Evolutionary conservation across 2,329 filamentous ascomycete genomes (phyloP).

Genomic region (Ophiostoma sp.): DNA sequence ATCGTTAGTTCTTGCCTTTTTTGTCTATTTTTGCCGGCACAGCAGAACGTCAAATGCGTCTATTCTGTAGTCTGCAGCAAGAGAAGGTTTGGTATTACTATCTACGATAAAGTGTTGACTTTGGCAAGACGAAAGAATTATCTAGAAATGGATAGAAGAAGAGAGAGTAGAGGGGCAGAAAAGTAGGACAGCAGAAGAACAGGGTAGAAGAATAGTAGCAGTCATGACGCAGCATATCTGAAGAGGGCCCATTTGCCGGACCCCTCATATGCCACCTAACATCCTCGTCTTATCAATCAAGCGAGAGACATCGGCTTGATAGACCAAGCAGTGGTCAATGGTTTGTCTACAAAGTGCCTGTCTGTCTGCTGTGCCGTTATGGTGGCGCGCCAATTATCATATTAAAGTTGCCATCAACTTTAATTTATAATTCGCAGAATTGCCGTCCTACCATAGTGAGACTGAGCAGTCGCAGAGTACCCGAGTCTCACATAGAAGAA

Average conservation of each 20-base stretch:
- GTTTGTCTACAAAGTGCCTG: background rate
- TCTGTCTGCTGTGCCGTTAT: background rate
- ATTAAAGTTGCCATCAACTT: background rate
- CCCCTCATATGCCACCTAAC: background rate
- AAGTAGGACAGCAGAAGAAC: background rate
- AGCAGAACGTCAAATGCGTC: background rate
- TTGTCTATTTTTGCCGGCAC: conserved; percentile 14
- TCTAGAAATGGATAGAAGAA: background rate
- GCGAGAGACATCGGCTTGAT: background rate
- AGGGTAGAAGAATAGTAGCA: background rate
- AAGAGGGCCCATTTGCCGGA: conserved; percentile 6
- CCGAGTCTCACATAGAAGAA: no score
- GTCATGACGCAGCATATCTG: background rate
- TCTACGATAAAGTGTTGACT: no score
- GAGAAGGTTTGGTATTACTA: no score
- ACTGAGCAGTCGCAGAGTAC: no score
- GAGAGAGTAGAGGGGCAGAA: background rate
- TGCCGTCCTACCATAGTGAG: background rate
- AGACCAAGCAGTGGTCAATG: background rate
- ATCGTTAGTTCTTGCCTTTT: conserved; percentile 2
- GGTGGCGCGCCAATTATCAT: background rate
- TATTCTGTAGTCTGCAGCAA: no score
- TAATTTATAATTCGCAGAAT: background rate
- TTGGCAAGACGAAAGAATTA: background rate
- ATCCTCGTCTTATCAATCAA: background rate